Conservation (phyloP, 129 eudicot genomes). For the carrot (Daucus carota) region DNA sequence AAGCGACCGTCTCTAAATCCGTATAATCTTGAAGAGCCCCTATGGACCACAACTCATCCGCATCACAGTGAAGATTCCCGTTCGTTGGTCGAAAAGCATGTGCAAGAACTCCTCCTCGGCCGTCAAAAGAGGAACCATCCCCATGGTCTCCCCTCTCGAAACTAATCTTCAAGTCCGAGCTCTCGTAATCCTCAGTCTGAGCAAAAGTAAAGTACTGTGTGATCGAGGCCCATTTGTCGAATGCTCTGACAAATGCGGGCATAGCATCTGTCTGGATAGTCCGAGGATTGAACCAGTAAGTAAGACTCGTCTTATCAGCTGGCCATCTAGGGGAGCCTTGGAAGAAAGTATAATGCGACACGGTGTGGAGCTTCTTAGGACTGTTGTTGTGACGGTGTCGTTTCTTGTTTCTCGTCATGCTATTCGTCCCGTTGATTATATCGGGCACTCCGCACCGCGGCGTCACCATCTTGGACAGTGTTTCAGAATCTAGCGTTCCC, state of each 20-base stretch:
- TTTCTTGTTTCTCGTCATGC: neutral
- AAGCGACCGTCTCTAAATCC: constrained; percentile 20
- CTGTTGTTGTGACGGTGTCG: neutral
- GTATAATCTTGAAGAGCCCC: neutral
- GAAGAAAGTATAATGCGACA: constrained; percentile 9
- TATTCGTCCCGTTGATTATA: constrained; percentile 13
- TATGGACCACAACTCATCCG: constrained; percentile 19
- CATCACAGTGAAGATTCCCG: constrained; percentile 22
- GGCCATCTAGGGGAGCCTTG: constrained; percentile 19
- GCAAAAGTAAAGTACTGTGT: constrained; percentile 14
- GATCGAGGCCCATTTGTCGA: constrained; percentile 16
- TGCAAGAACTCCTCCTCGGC: constrained; percentile 16
- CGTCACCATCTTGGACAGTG: constrained; percentile 13
- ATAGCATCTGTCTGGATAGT: neutral
- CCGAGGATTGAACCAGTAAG: neutral
- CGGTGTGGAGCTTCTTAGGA: neutral
- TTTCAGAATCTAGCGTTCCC: constrained; percentile 14
- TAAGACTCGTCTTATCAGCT: neutral
- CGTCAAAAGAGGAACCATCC: constrained; percentile 24
- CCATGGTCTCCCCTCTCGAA: constrained; percentile 22
- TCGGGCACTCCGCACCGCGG: constrained; percentile 26
- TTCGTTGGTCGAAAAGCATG: constrained; percentile 22
- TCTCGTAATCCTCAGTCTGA: neutral
- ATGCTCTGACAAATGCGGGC: constrained; percentile 16
- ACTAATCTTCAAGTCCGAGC: constrained; percentile 17